Base-by-base conservation (phyloP, 164 flowering plant species). In the Berberis vulgaris region DNA sequence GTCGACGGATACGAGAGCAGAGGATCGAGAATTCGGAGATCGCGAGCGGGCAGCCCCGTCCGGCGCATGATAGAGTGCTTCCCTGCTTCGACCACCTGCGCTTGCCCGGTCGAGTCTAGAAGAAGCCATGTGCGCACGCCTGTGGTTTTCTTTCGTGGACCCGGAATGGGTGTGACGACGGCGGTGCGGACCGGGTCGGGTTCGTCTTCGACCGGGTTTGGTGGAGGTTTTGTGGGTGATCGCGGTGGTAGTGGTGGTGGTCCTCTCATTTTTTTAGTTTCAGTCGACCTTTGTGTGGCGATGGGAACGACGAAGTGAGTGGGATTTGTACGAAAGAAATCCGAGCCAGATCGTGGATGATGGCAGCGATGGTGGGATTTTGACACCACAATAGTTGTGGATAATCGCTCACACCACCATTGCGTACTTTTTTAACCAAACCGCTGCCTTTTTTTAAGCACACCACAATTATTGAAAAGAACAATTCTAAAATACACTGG, bases 61-160 rank as follows among this genome's bases (percentile, higher is more conserved):
- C 92, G 82, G 42, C 87, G 80, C 98, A 93, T 90, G 75, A 93
- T 90, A 2, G 86, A 71, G 69, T 93, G 97, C 68, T 90, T 90
- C 3, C 96, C 97, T 38, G 78, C 96, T 67, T 93, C 97, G 26
- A 84, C 84, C 43, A 82, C 79, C 70, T 84, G 87, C 1, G 89
- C 72, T 60, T 84, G 88, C 8, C 97, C 97, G 1, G 83, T 70
- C 6, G 85, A 58, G 64, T 88, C 88, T 26, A 91, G 67, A 26
- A 84, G 69, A 6, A 91, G 79, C 94, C 96, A 87, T 3, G 84
- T 59, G 41, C 90, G 72, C 1, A 87, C 82, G 1, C 91, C 86
- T 0, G 70, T 72, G 1, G 80, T 87, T 65, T 86, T 85, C 78
- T 87, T 86, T 61, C 90, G 41, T 7, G 38, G 13, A 4, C 54